phyloP scores from a whole-genome alignment of 148 eudicot species.

The Chenopodium album region DNA sequence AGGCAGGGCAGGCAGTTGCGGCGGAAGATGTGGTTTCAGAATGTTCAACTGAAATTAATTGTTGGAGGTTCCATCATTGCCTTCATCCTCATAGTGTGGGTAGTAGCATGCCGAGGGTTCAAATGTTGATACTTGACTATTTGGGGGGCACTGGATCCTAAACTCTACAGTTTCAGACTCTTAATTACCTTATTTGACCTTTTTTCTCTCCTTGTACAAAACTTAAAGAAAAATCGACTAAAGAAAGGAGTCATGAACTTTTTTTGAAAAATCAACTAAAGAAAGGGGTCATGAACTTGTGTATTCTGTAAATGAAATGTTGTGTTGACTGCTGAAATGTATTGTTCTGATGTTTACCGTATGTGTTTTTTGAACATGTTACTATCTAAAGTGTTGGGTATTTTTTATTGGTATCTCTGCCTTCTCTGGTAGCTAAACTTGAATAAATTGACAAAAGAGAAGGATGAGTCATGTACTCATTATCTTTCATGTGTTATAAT shows the following conservation, averaged over 20 bases:
- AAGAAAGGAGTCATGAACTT: neutral
- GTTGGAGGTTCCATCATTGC: conserved; percentile 58
- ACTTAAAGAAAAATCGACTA: neutral
- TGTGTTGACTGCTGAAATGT: conserved; percentile 18
- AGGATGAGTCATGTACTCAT: too few relatives aligned
- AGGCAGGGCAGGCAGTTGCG: conserved; percentile 94
- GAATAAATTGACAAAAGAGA: too few relatives aligned
- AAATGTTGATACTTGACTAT: conserved; percentile 43
- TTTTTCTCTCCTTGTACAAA: conserved; percentile 28
- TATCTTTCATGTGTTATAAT: too few relatives aligned
- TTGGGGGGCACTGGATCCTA: neutral
- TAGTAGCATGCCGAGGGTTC: conserved; percentile 65
- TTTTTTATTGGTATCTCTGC: too few relatives aligned
- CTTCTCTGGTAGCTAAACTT: too few relatives aligned
- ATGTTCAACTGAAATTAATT: conserved; percentile 75
- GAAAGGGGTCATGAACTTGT: neutral
- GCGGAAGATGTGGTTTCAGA: conserved; percentile 93
- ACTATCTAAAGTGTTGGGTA: too few relatives aligned
- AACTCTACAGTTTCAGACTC: neutral
- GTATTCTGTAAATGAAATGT: conserved; percentile 29
- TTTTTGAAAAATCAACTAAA: neutral
- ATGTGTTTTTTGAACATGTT: too few relatives aligned
- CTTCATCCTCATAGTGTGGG: conserved; percentile 70
- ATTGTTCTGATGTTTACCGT: neutral
- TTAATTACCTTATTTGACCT: conserved; percentile 3